Base-by-base conservation (phyloP, 2,329 filamentous ascomycete species). In the Xylariales sp. region DNA sequence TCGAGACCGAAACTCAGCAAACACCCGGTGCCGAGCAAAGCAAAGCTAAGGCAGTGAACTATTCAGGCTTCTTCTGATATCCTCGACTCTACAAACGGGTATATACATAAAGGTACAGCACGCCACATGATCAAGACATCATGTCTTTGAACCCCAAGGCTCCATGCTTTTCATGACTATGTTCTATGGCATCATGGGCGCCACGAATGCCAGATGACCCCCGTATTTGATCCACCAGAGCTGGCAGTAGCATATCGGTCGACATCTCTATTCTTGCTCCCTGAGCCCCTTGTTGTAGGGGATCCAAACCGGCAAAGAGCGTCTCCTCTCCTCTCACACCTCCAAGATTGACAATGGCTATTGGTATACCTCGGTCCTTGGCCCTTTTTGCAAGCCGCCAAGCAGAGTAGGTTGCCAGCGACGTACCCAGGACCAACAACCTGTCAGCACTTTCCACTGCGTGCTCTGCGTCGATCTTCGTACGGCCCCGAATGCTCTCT, bases 321-420 rank as follows among this genome's bases (percentile, higher is more conserved):
- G 65, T 65, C n/a, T 88, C 83, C 57, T 94, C 86, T 12, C 86
- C 85, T 52, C 87, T 74, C 19, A 89, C 82, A 8, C 88, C 86
- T n/a, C 88, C 86, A 45, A 96, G 74, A 55, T 95, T 97, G 44
- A 96, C 68, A 31, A 96, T 82, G 0, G 83, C 90, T 58, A 97
- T 86, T 12, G 88, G 83, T 79, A 94, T 91, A 1, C 82, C 82
- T 48, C 82, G 76, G 52, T 93, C 86, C 52, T 85, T 83, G 21
- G 91, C 93, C 45, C 83, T 72, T 66, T 89, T 91, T 2, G 86
- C 88, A 41, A 98, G 64, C 44, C 91, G 74, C 89, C 89, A 98
- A 0, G 93, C 93, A 9, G 89, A 95, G 61, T 95, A 97, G 0
- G 93, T 97, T 5, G 93, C 93, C 35, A 97, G 73, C 46, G 88